Percentiles rank a stretch among this genome's conserved stretches.
phyloP scores from a whole-genome alignment of 73 alveolate genomes.

The Paramecium octaurelia region DNA sequence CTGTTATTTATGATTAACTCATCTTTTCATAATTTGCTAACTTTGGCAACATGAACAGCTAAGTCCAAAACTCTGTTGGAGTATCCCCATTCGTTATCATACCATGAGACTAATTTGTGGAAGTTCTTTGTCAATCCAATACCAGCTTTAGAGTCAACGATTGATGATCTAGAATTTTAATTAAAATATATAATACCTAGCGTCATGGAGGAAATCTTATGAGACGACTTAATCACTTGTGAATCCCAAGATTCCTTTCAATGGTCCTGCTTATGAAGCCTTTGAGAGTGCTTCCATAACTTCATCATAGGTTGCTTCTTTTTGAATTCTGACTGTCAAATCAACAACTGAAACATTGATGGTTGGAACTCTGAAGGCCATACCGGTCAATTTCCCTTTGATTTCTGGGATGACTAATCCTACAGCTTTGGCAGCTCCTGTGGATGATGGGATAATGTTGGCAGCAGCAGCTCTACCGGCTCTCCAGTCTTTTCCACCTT shows the following conservation, averaged over 20 bases:
- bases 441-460: conserved; percentile 96
- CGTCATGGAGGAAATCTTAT: conserved; percentile 81
- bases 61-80: conserved; percentile 93
- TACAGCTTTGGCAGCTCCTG: conserved; percentile 99
- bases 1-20: not conserved
- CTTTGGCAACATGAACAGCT: conserved; percentile 86
- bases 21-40: conserved; percentile 61
- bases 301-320: conserved; percentile 89
- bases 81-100: conserved; percentile 98
- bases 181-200: not conserved
- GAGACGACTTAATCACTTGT: conserved; percentile 95
- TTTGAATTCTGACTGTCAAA: conserved; percentile 85
- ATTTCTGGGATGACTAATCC: conserved; percentile 93
- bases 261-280: conserved; percentile 82
- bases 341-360: conserved; percentile 96
- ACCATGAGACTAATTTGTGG: conserved; percentile 93
- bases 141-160: conserved; percentile 95
- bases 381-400: conserved; percentile 97
- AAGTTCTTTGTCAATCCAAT: conserved; percentile 82
- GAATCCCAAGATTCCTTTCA: conserved; percentile 93
- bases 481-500: conserved; percentile 99
- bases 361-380: conserved; percentile 99
- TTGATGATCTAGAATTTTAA: conserved; percentile 67
- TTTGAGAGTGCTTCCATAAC: conserved; percentile 86
- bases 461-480: conserved; percentile 97